Evolutionary conservation across 805 yeast species (phyloP).

Genomic region (Debaryomyces tyrocola): DNA sequence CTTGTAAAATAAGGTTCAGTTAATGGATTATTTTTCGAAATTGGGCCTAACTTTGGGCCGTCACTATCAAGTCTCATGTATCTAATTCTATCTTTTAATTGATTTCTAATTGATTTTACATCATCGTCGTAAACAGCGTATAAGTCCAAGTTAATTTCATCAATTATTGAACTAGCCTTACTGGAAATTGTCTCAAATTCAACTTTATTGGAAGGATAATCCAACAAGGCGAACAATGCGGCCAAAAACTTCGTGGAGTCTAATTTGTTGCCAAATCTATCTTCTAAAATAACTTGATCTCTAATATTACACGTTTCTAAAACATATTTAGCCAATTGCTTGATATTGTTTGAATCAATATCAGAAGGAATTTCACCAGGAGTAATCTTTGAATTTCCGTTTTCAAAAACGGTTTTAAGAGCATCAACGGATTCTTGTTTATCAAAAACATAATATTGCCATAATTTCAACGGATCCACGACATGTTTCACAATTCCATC

Average conservation of each 20-base stretch:
- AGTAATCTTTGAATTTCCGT: slow-evolving; percentile 12
- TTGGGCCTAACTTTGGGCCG: slow-evolving; percentile 80
- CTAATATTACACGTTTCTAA: slow-evolving; percentile 39
- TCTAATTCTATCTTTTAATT: slow-evolving; percentile 72
- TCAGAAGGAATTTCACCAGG: slow-evolving; percentile 45
- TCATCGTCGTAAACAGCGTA: slow-evolving; percentile 80
- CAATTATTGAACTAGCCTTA: slow-evolving; percentile 55
- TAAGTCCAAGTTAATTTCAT: slow-evolving; percentile 73
- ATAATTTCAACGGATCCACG: slow-evolving; percentile 61
- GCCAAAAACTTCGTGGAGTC: slow-evolving; percentile 52
- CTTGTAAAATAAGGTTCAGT: slow-evolving; percentile 88
- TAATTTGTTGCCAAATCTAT: slow-evolving; percentile 55
- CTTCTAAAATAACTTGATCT: slow-evolving; percentile 45
- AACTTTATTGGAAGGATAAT: slow-evolving; percentile 8
- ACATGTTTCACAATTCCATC: slow-evolving; percentile 72
- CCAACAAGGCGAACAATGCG: slow-evolving; percentile 38
- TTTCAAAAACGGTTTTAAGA: slow-evolving; percentile 39
- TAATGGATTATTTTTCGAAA: slow-evolving; percentile 52
- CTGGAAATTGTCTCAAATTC: slow-evolving; percentile 25
- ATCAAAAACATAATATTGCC: slow-evolving; percentile 87
- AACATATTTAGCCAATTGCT: slow-evolving; percentile 50
- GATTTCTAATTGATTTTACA: slow-evolving; percentile 59
- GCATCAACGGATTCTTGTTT: slow-evolving; percentile 41
- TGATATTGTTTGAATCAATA: slow-evolving; percentile 37
- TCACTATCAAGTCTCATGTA: slow-evolving; percentile 73